Conservation (phyloP, 2,329 filamentous ascomycete species). For the Talaromyces piceae region DNA sequence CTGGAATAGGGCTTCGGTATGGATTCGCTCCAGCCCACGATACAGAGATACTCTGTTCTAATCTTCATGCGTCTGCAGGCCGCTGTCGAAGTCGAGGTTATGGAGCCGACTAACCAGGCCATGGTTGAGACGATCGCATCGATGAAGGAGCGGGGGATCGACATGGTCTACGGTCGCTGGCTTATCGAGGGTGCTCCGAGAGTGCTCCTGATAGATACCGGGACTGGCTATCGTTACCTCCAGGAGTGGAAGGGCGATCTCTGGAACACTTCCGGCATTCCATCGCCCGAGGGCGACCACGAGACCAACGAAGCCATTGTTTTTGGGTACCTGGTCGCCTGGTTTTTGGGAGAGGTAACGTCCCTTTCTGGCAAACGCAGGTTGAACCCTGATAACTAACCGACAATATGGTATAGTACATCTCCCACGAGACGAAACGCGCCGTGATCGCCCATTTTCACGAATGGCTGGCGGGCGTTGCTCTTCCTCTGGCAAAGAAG, state of each 20-base stretch:
- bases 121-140: slow-evolving; percentile 76
- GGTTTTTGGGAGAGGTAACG: slow-evolving; percentile 92
- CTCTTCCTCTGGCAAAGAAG: slow-evolving; percentile 84
- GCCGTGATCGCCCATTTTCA: slow-evolving; percentile 98
- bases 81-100: slow-evolving; percentile 93
- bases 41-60: not conserved
- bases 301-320: slow-evolving; percentile 98
- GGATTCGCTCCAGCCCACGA: slow-evolving; percentile 24
- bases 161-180: slow-evolving; percentile 90
- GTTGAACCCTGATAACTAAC: not conserved
- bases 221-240: slow-evolving; percentile 82
- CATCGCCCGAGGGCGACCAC: slow-evolving; percentile 81
- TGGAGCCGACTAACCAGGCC: slow-evolving; percentile 74
- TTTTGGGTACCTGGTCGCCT: slow-evolving; percentile 93
- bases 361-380: not conserved
- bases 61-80: slow-evolving; percentile 48
- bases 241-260: slow-evolving; percentile 97
- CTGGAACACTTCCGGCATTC: slow-evolving; percentile 88
- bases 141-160: slow-evolving; percentile 88
- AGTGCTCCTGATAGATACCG: slow-evolving; percentile 89
- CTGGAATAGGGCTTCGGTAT: slow-evolving; percentile 80
- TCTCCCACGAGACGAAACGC: slow-evolving; percentile 81
- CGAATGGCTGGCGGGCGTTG: slow-evolving; percentile 95
- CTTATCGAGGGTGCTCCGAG: slow-evolving; percentile 92
- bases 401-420: slow-evolving; percentile 57